Percentiles rank a stretch among this genome's conserved stretches.
Conservation (phyloP, 2,329 filamentous ascomycete species). For the Onygena corvina region DNA sequence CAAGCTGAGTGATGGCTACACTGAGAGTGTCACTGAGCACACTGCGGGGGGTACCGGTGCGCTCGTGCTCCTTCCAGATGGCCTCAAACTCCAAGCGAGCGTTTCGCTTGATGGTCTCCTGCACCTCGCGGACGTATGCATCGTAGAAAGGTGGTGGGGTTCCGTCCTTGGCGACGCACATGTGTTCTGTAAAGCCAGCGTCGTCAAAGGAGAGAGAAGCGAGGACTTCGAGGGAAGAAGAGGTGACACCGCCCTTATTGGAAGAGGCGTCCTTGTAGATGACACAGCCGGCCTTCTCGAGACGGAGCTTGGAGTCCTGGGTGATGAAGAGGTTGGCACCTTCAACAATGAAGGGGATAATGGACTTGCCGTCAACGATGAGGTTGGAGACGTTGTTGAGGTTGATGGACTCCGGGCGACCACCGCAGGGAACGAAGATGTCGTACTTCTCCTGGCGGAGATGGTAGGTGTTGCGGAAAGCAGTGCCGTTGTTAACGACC, state of each 20-base stretch:
- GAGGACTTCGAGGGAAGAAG: constrained; percentile 88
- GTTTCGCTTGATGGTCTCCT: constrained; percentile 81
- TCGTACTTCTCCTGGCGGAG: constrained; percentile 68
- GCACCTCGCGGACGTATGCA: constrained; percentile 81
- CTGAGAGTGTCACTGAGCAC: constrained; percentile 87
- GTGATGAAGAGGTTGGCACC: constrained; percentile 98
- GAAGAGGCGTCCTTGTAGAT: constrained; percentile 96
- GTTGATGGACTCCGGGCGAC: constrained; percentile 92
- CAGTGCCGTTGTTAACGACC: constrained; percentile 75
- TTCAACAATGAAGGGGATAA: constrained; percentile 90
- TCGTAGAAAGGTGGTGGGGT: constrained; percentile 82
- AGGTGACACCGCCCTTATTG: constrained; percentile 97
- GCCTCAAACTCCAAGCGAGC: constrained; percentile 92
- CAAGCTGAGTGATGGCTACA: constrained; percentile 84
- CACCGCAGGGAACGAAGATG: constrained; percentile 88
- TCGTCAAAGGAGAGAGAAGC: constrained; percentile 93
- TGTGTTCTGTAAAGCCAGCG: constrained; percentile 72
- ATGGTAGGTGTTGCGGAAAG: constrained; percentile 97
- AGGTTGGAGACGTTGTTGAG: constrained; percentile 74
- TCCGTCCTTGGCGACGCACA: constrained; percentile 74
- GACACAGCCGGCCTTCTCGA: constrained; percentile 90
- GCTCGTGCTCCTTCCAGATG: constrained; percentile 87
- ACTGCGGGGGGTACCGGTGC: constrained; percentile 66
- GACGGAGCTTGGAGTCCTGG: constrained; percentile 87
- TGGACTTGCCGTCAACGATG: constrained; percentile 77